phyloP scores from a whole-genome alignment of 805 yeast genomes.

The Yarrowia sp. region DNA sequence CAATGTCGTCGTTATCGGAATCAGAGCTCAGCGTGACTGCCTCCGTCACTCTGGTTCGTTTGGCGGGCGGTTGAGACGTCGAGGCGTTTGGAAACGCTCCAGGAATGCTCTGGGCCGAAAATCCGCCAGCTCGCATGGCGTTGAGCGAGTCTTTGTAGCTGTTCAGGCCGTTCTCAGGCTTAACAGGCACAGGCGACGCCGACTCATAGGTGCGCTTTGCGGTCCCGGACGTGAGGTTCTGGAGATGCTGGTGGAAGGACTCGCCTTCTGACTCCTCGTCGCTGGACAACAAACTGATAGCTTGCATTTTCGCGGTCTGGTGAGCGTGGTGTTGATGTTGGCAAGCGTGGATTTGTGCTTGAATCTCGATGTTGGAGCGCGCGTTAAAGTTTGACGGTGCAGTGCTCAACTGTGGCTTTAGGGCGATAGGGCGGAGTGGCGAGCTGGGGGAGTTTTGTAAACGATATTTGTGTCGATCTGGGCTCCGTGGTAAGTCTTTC shows the following conservation, averaged over 20 bases:
- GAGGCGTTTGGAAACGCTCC: background rate
- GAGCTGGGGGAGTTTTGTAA: background rate
- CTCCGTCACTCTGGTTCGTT: background rate
- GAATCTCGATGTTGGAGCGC: background rate
- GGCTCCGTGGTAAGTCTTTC: background rate
- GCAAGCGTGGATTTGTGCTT: background rate
- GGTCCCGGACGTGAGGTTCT: background rate
- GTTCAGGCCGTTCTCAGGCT: background rate
- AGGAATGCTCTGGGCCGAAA: background rate
- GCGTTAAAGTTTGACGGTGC: background rate
- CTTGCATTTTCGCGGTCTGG: background rate
- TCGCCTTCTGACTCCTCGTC: conserved; percentile 18
- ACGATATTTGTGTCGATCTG: background rate
- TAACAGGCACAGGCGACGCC: background rate
- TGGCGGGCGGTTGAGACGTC: background rate
- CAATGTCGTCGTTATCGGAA: background rate
- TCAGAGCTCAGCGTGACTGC: background rate
- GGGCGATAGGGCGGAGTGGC: background rate
- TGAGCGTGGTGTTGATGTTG: background rate
- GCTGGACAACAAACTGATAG: conserved; percentile 18
- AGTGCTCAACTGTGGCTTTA: background rate
- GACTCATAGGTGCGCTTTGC: background rate
- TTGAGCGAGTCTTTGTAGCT: background rate
- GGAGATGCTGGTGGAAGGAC: background rate
- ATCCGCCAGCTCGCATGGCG: background rate